These are phyloP conservation scores for Exophiala phaeomuriformis DNA, from an alignment of 2,329 filamentous ascomycete genomes.

Conservation along the genomic window DNA sequence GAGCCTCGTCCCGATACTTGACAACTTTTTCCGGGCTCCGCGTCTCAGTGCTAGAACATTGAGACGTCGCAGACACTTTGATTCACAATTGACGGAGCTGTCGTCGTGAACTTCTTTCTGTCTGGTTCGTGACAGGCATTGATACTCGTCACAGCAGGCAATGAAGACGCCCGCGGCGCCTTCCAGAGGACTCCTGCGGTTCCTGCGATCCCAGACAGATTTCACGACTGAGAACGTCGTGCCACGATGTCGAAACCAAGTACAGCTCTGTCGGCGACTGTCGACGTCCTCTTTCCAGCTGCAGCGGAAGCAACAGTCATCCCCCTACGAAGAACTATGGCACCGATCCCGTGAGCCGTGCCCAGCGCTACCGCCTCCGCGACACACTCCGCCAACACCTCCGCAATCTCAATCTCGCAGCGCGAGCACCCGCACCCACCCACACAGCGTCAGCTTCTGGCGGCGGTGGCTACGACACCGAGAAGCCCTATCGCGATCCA, in stretches of 20 bases:
- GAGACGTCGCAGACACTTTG: too few relatives aligned
- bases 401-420: conserved; percentile 17
- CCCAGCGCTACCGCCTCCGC: conserved; percentile 22
- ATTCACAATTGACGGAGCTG: too few relatives aligned
- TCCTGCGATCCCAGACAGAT: conserved; percentile 64
- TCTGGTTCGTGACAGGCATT: not conserved
- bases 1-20: too few relatives aligned
- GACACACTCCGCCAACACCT: conserved; percentile 12
- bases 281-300: conserved; percentile 8
- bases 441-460: conserved; percentile 16
- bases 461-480: conserved; percentile 19
- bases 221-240: conserved; percentile 34
- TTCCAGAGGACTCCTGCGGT: conserved; percentile 57
- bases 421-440: conserved; percentile 18
- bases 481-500: conserved; percentile 8
- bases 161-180: conserved; percentile 34
- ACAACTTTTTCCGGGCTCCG: not conserved
- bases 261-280: conserved; percentile 24
- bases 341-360: conserved; percentile 19
- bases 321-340: conserved; percentile 18
- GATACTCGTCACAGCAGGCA: conserved; percentile 5
- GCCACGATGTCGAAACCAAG: conserved; percentile 3
- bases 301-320: conserved; percentile 1
- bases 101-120: not conserved
- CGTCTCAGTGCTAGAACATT: too few relatives aligned